Conservation (phyloP, 768 basidiomycete species). For the Candolleomyces aberdarensis region DNA sequence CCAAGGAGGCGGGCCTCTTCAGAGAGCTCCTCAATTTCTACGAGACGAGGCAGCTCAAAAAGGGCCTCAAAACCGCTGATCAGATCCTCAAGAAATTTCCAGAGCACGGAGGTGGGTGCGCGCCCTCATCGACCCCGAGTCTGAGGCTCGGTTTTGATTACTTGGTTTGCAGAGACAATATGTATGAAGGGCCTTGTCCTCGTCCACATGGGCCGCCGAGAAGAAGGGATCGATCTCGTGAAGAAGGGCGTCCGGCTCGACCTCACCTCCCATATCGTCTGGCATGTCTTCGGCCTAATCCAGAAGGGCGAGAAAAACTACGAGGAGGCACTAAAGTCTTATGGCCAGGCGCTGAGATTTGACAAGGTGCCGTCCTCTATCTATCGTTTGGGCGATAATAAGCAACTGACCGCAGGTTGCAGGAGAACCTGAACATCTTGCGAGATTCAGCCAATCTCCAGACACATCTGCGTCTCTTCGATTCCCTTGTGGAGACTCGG, state of each 20-base stretch:
- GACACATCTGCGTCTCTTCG: slow-evolving; percentile 80
- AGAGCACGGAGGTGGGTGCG: slow-evolving; percentile 84
- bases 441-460: slow-evolving; percentile 88
- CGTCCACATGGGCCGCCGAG: slow-evolving; percentile 75
- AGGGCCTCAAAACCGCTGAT: slow-evolving; percentile 88
- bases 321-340: slow-evolving; percentile 91
- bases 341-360: slow-evolving; percentile 81
- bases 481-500: slow-evolving; percentile 77
- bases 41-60: slow-evolving; percentile 85
- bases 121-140: background rate
- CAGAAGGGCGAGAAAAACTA: slow-evolving; percentile 95
- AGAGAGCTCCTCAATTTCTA: slow-evolving; percentile 84
- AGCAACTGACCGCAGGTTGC: background rate
- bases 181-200: slow-evolving; percentile 94
- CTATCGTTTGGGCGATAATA: slow-evolving; percentile 12
- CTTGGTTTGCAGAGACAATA: slow-evolving; percentile 67
- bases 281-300: slow-evolving; percentile 97
- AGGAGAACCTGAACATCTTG: slow-evolving; percentile 95
- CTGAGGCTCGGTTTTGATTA: background rate
- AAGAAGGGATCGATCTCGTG: slow-evolving; percentile 79
- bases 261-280: slow-evolving; percentile 88
- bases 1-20: slow-evolving; percentile 84
- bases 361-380: slow-evolving; percentile 61
- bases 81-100: slow-evolving; percentile 94
- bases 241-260: slow-evolving; percentile 82